These are phyloP conservation scores for Acephala macrosclerotiorum DNA, from an alignment of 2,329 filamentous ascomycete species.

Conservation along the genomic window DNA sequence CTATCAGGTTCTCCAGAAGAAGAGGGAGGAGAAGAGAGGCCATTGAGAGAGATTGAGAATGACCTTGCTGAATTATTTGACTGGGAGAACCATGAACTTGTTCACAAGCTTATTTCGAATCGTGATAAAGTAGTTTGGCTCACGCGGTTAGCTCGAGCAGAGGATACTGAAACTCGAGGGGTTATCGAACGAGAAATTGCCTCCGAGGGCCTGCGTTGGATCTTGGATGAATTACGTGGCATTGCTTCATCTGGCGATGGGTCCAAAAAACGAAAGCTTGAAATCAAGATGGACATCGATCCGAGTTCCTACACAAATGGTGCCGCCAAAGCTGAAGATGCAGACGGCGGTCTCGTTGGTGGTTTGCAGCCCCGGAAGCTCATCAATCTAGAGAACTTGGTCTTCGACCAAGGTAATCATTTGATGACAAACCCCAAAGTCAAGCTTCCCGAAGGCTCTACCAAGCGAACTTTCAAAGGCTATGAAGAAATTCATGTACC, in stretches of 20 bases:
- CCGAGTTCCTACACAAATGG: slow-evolving; percentile 64
- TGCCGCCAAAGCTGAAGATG: slow-evolving; percentile 57
- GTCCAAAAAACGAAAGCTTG: slow-evolving; percentile 71
- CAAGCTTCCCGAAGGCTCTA: slow-evolving; percentile 90
- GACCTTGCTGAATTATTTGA: slow-evolving; percentile 98
- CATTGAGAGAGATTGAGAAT: slow-evolving; percentile 93
- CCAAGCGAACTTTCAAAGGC: slow-evolving; percentile 94
- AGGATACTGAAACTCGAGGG: slow-evolving; percentile 77
- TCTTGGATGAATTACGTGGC: slow-evolving; percentile 87
- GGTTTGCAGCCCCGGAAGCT: slow-evolving; percentile 85
- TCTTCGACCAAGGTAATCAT: slow-evolving; percentile 98
- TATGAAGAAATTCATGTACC: slow-evolving; percentile 99
- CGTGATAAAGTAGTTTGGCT: slow-evolving; percentile 96
- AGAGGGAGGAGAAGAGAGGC: slow-evolving; percentile 82
- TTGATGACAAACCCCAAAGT: slow-evolving; percentile 99
- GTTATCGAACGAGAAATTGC: slow-evolving; percentile 90
- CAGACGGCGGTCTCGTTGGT: slow-evolving; percentile 74
- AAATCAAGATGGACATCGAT: slow-evolving; percentile 96
- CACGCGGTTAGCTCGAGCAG: slow-evolving; percentile 83
- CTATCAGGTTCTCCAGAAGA: slow-evolving; percentile 78
- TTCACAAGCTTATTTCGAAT: slow-evolving; percentile 90
- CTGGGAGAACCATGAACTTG: slow-evolving; percentile 93
- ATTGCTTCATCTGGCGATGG: slow-evolving; percentile 65
- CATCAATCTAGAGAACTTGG: slow-evolving; percentile 93
- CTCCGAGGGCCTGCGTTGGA: slow-evolving; percentile 83